Percentiles rank a stretch among this genome's conserved stretches.
phyloP scores from a whole-genome alignment of 495 filamentous ascomycete species.

The Oleoguttula mirabilis region DNA sequence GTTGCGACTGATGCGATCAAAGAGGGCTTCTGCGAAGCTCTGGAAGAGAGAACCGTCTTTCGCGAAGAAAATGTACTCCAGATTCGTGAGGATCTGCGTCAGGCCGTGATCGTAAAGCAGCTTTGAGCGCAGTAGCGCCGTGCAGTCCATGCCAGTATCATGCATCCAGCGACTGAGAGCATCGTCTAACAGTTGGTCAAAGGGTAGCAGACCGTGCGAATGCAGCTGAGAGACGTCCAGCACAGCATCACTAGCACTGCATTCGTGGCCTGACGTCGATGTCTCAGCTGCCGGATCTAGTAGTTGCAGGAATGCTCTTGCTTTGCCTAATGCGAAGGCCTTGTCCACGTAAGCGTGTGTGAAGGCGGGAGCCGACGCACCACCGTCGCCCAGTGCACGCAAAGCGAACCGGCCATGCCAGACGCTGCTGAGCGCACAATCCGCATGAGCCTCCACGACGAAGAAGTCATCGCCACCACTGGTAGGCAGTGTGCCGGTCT shows the following conservation, averaged over 20 bases:
- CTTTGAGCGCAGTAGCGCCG: conserved; percentile 49
- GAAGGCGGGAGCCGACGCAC: conserved; percentile 58
- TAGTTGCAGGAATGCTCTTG: conserved; percentile 64
- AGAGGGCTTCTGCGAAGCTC: conserved; percentile 54
- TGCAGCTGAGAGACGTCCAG: neutral
- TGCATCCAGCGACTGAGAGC: conserved; percentile 60
- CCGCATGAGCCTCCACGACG: conserved; percentile 44
- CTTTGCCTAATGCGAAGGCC: conserved; percentile 81
- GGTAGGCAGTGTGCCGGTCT: conserved; percentile 54
- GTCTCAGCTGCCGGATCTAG: conserved; percentile 27
- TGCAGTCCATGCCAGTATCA: conserved; percentile 52
- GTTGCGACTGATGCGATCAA: conserved; percentile 61
- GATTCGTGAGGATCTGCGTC: conserved; percentile 48
- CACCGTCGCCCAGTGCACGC: conserved; percentile 38
- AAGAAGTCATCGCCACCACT: conserved; percentile 54
- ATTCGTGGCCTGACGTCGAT: too few species aligned
- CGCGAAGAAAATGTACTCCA: conserved; percentile 62
- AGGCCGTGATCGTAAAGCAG: conserved; percentile 62
- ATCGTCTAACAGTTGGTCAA: conserved; percentile 42
- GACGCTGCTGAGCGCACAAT: conserved; percentile 48
- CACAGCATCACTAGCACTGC: neutral
- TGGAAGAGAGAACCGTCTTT: conserved; percentile 53
- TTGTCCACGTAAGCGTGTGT: conserved; percentile 52
- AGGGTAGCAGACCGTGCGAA: neutral
- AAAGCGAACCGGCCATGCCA: conserved; percentile 71